Percentiles rank a stretch among this genome's conserved stretches.
Conservation (phyloP, 352 stramenopile species). For the Thraustochytrium striatum region DNA sequence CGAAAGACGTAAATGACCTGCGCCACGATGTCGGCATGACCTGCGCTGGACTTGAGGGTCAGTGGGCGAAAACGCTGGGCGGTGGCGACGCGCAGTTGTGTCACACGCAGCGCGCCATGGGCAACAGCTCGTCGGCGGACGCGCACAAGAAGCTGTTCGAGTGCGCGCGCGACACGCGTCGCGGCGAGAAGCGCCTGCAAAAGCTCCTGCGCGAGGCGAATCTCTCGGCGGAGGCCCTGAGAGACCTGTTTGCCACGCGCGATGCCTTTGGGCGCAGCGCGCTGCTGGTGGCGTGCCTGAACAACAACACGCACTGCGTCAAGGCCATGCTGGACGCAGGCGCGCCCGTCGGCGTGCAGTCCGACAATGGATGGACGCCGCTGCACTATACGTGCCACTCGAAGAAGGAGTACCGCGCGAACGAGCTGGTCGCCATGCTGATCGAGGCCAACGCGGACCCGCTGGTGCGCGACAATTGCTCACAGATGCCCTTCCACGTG, state of each 20-base stretch:
- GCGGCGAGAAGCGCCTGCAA: not conserved
- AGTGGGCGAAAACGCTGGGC: no score
- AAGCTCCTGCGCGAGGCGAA: not conserved
- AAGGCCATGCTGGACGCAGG: not conserved
- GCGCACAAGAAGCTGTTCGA: not conserved
- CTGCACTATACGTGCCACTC: not conserved
- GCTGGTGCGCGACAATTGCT: not conserved
- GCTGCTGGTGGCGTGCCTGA: not conserved
- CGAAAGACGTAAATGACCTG: no score
- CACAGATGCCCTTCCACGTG: slow-evolving; percentile 22
- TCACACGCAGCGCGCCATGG: no score
- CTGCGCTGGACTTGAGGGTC: no score
- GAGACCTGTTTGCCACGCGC: not conserved
- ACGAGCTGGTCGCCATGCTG: not conserved
- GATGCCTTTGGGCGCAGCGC: not conserved
- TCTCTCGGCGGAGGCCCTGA: not conserved
- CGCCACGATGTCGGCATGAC: no score
- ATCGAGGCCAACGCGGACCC: not conserved
- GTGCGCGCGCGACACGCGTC: not conserved
- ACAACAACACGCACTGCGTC: not conserved
- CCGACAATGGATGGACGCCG: slow-evolving; percentile 5
- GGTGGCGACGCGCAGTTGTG: no score
- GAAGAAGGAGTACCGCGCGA: not conserved
- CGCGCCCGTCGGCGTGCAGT: not conserved
- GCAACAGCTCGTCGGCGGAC: not conserved